Evolutionary conservation across 1,139 yeast genomes (phyloP).

Genomic region (Blastobotrys buckinghamii): DNA sequence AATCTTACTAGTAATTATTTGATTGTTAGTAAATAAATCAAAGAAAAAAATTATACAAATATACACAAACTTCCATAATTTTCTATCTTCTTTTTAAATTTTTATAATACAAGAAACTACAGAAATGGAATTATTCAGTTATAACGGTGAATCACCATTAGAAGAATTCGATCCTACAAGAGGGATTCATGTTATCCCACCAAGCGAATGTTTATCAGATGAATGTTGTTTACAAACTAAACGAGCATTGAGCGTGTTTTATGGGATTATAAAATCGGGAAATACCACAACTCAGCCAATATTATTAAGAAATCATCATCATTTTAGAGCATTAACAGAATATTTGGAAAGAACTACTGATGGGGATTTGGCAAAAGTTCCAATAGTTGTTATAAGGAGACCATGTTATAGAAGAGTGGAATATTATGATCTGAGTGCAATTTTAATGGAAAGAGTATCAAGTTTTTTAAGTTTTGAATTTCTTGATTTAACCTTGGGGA

Average conservation of each 20-base stretch:
- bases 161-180: background rate
- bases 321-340: background rate
- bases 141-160: background rate
- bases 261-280: background rate
- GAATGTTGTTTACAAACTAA: background rate
- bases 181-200: constrained; percentile 6
- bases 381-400: background rate
- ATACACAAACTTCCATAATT: background rate
- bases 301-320: background rate
- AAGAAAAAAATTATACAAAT: too few relatives aligned
- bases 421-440: background rate
- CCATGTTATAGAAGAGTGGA: constrained; percentile 1
- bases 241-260: background rate
- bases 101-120: background rate
- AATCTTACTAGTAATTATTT: too few relatives aligned
- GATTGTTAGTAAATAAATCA: too few relatives aligned
- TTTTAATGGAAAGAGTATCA: background rate
- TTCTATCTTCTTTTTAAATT: background rate
- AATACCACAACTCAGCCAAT: background rate
- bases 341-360: background rate
- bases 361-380: background rate
- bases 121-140: background rate
- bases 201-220: background rate
- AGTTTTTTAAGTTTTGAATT: constrained; percentile 1
- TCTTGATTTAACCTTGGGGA: constrained; percentile 1